A percentile compares a stretch with the other conserved stretches of the same genome.
phyloP scores from a whole-genome alignment of 495 filamentous ascomycete genomes.

The Aspergillus cristatus region DNA sequence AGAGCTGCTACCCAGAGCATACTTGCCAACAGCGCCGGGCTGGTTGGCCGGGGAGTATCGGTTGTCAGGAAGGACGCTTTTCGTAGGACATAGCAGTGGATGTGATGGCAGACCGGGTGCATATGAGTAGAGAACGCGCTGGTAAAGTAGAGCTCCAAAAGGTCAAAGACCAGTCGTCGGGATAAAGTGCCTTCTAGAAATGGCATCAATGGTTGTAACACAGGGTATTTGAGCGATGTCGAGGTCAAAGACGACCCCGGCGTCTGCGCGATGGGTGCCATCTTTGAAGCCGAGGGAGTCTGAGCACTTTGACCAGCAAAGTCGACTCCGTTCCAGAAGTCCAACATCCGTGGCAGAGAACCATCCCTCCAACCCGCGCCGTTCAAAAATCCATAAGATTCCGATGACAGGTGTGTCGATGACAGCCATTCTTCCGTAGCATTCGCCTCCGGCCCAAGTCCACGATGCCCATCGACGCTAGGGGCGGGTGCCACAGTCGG shows the following conservation, averaged over 20 bases:
- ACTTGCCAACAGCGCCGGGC: constrained; percentile 78
- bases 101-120: constrained; percentile 85
- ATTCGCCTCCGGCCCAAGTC: constrained; percentile 14
- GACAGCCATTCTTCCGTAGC: constrained; percentile 35
- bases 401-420: constrained; percentile 29
- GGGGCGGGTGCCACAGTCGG: constrained; percentile 21
- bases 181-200: constrained; percentile 67
- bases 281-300: constrained; percentile 11
- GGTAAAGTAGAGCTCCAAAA: constrained; percentile 80
- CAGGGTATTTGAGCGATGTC: constrained; percentile 59
- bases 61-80: constrained; percentile 80
- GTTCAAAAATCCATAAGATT: constrained; percentile 26
- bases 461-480: constrained; percentile 23
- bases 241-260: constrained; percentile 17
- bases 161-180: constrained; percentile 67
- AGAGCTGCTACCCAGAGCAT: constrained; percentile 95
- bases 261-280: constrained; percentile 8
- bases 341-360: constrained; percentile 25
- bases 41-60: constrained; percentile 69
- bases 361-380: constrained; percentile 19
- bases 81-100: constrained; percentile 83
- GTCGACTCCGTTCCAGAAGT: constrained; percentile 30
- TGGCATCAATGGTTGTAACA: constrained; percentile 72
- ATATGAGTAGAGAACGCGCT: constrained; percentile 77
- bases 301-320: constrained; percentile 14